These are phyloP conservation scores for Xerophyta viscosa DNA, from an alignment of 106 monocot genomes.

Conservation along the genomic window DNA sequence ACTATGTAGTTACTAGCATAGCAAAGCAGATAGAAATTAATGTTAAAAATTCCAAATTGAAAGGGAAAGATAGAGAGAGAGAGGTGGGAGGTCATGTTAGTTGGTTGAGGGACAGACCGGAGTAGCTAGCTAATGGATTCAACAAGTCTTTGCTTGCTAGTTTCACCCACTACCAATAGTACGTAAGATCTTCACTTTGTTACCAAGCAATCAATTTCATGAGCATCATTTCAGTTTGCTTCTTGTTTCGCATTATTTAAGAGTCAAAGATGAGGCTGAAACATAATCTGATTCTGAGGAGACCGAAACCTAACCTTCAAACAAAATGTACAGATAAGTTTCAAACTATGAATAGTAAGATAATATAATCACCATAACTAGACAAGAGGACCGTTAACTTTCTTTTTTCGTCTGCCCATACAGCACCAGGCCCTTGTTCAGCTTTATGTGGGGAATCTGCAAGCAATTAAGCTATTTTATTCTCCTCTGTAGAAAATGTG, in stretches of 20 bases:
- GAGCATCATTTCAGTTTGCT: neutral
- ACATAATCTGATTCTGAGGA: neutral
- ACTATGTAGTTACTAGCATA: neutral
- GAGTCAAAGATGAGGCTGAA: too few relatives aligned
- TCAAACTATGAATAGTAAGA: neutral
- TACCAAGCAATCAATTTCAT: neutral
- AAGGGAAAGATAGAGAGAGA: neutral
- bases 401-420: neutral
- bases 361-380: neutral
- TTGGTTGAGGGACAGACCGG: neutral
- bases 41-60: too few relatives aligned
- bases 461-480: too few relatives aligned
- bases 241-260: too few relatives aligned
- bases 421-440: neutral
- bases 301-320: neutral
- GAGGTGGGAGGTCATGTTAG: neutral
- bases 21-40: too few relatives aligned
- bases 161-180: neutral
- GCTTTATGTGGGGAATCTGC: neutral
- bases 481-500: too few relatives aligned
- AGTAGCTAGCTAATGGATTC: neutral
- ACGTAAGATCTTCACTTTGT: conserved; percentile 1
- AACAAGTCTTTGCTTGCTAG: neutral
- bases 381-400: neutral
- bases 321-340: too few relatives aligned